phyloP scores from a whole-genome alignment of 192 early-diverging fungal species.

The Pilaira anomala region DNA sequence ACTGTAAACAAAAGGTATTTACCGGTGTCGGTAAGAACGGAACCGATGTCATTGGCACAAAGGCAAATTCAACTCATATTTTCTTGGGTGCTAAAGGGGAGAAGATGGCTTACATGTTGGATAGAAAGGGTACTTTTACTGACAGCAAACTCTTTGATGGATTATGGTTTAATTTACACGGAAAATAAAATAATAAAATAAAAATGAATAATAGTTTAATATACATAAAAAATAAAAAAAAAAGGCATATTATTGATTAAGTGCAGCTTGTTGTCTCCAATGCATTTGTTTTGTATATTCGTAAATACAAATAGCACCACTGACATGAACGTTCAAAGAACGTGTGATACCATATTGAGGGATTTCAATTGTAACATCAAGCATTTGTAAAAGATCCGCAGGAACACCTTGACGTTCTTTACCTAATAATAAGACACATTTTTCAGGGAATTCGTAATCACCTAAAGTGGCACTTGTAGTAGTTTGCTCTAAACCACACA shows the following conservation, averaged over 20 bases:
- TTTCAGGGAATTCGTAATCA: slow-evolving; percentile 52
- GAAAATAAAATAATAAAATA: not conserved
- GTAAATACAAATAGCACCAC: slow-evolving; percentile 52
- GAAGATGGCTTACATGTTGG: slow-evolving; percentile 36
- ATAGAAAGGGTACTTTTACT: slow-evolving; percentile 38
- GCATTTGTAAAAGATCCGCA: slow-evolving; percentile 44
- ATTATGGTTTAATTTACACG: slow-evolving; percentile 24
- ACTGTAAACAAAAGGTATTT: slow-evolving; percentile 27
- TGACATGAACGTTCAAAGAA: slow-evolving; percentile 61
- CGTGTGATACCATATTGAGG: slow-evolving; percentile 59
- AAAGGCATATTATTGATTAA: too few relatives aligned
- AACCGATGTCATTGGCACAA: slow-evolving; percentile 29
- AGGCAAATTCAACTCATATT: slow-evolving; percentile 29
- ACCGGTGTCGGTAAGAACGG: slow-evolving; percentile 31
- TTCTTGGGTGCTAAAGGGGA: slow-evolving; percentile 34
- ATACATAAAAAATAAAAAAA: too few relatives aligned
- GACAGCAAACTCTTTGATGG: slow-evolving; percentile 43
- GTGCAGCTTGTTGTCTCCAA: slow-evolving; percentile 8
- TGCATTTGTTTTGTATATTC: slow-evolving; percentile 50
- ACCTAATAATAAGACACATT: slow-evolving; percentile 48
- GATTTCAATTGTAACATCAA: slow-evolving; percentile 57
- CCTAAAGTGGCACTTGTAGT: slow-evolving; percentile 50
- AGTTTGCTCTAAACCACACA: slow-evolving; percentile 61
- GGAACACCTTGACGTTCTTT: slow-evolving; percentile 57
- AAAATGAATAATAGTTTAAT: not conserved